Conservation (phyloP, 2,329 filamentous ascomycete species). For the Dactylellina parvicollis region DNA sequence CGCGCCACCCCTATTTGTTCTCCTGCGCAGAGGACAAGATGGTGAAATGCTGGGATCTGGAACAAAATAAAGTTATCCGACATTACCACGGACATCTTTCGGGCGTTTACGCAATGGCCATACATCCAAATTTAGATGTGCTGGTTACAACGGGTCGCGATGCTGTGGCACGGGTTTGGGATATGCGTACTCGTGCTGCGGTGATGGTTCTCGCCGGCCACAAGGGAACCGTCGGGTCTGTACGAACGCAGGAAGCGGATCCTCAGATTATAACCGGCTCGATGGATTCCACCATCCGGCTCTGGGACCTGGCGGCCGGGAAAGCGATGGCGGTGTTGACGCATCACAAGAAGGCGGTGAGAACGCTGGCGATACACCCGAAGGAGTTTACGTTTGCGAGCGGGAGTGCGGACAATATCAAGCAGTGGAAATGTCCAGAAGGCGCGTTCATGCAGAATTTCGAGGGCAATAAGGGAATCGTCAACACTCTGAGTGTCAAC, state of each 20-base stretch:
- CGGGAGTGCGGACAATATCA: conserved; percentile 91
- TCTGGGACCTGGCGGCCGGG: conserved; percentile 96
- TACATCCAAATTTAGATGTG: conserved; percentile 96
- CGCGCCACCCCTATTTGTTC: conserved; percentile 94
- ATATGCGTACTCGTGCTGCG: conserved; percentile 96
- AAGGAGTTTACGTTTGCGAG: conserved; percentile 96
- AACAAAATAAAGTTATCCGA: conserved; percentile 98
- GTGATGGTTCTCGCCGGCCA: conserved; percentile 93
- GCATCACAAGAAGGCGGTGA: conserved; percentile 97
- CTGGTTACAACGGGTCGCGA: conserved; percentile 94
- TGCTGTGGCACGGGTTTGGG: conserved; percentile 94
- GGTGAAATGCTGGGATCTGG: conserved; percentile 99
- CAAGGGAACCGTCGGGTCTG: conserved; percentile 85
- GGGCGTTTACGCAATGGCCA: conserved; percentile 88
- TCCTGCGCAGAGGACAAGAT: conserved; percentile 99
- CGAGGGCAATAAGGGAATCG: conserved; percentile 93
- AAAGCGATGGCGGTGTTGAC: conserved; percentile 96
- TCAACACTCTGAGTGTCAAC: conserved; percentile 93
- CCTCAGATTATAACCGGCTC: conserved; percentile 95
- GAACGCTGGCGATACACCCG: conserved; percentile 83
- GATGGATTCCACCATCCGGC: conserved; percentile 85
- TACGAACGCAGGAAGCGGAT: conserved; percentile 94
- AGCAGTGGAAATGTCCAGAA: conserved; percentile 99
- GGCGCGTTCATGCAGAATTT: conserved; percentile 99
- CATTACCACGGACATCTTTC: conserved; percentile 97